Base-by-base conservation (phyloP, 495 filamentous ascomycete species). In the Trichocladium uniseriatum region DNA sequence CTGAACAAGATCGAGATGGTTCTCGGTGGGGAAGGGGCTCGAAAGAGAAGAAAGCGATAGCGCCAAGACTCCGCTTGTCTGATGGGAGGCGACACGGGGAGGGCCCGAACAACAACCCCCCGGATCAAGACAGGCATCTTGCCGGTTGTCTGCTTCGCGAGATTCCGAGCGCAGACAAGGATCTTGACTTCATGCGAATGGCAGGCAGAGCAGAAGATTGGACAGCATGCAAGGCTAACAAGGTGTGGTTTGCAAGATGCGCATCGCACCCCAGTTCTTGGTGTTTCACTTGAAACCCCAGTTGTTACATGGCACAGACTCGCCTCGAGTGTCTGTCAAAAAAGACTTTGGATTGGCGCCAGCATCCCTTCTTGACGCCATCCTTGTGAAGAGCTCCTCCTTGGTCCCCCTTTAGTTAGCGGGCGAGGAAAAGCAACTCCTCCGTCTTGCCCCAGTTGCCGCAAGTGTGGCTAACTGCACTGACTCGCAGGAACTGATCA, bases 281-380 rank as follows among this genome's bases (percentile, higher is more conserved):
- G 48, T 56, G 66, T 69, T 69, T 69, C 66, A 65, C 55, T 43
- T 59, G 65, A 67, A 65, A 65, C 65, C 52, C 36, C 38, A 54
- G 51, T 43, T 51, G 65, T 66, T 54, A 53, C 63, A 63, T 54
- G 40, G 54, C 47, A 48, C 48, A 38, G 44, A 48, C 52, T 45
- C 7, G 19, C 20, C 29, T 19, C 13, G 1, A 52, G n/a, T n/a
- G n/a, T n/a, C n/a, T n/a, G n/a, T n/a, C n/a, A n/a, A n/a, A n/a
- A n/a, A n/a, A n/a, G n/a, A n/a, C n/a, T n/a, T n/a, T n/a, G n/a
- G n/a, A n/a, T n/a, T n/a, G n/a, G n/a, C n/a, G n/a, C n/a, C n/a
- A n/a, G n/a, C n/a, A n/a, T n/a, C n/a, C n/a, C n/a, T n/a, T n/a
- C n/a, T n/a, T n/a, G n/a, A n/a, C n/a, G n/a, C n/a, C n/a, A n/a